These are phyloP conservation scores for Paradendryphiella salina DNA, from an alignment of 2,329 filamentous ascomycete genomes.

Conservation along the genomic window DNA sequence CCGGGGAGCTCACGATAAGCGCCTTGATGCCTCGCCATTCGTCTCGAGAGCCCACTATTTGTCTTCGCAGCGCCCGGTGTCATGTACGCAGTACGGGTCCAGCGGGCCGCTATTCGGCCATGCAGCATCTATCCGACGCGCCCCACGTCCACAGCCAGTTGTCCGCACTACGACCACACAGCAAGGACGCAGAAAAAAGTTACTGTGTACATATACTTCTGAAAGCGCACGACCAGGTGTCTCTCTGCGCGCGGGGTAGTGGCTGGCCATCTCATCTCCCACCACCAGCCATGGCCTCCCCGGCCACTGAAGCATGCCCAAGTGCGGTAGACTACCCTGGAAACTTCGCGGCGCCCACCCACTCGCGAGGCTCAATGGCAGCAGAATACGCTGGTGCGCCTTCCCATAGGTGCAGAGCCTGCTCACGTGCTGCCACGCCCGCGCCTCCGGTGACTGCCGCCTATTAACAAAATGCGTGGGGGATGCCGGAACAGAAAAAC, in stretches of 20 bases:
- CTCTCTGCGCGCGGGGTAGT: too few species aligned
- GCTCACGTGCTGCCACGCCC: constrained; percentile 13
- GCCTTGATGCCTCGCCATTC: constrained; percentile 4
- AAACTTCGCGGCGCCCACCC: constrained; percentile 11
- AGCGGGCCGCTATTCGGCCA: constrained; percentile 3
- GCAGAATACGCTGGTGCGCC: constrained; percentile 19
- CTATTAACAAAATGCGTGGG: constrained; percentile 15
- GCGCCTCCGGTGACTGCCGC: constrained; percentile 10
- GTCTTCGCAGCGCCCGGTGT: constrained; percentile 1
- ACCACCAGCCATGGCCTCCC: not conserved
- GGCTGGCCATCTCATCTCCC: not conserved
- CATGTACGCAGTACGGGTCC: not conserved
- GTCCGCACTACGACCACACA: too few species aligned
- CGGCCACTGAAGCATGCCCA: not conserved
- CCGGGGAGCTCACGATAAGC: constrained; percentile 5
- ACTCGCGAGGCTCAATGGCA: constrained; percentile 14
- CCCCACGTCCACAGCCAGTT: too few species aligned
- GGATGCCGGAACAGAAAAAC: constrained; percentile 1
- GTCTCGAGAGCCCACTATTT: not conserved
- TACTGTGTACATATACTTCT: too few species aligned
- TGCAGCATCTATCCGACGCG: too few species aligned
- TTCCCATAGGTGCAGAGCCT: constrained; percentile 17
- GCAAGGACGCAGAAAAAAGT: too few species aligned
- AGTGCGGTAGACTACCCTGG: constrained; percentile 5
- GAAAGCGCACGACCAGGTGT: too few species aligned